Percentiles rank a stretch among this genome's conserved stretches.
These are phyloP conservation scores for Sclerotinia subarctica DNA, from an alignment of 2,329 filamentous ascomycete genomes.

Conservation along the genomic window DNA sequence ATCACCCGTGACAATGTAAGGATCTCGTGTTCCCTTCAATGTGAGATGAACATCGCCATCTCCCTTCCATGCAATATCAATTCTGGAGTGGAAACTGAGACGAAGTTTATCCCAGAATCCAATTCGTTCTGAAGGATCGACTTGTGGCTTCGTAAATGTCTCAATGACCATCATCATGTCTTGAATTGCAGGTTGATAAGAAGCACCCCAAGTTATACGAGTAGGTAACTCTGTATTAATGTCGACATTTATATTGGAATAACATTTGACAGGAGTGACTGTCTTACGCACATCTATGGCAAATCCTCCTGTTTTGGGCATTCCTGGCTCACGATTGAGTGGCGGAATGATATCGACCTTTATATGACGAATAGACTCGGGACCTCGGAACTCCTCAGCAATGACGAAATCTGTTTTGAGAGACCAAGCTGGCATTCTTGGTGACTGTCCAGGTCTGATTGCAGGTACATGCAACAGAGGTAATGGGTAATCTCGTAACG, in stretches of 20 bases:
- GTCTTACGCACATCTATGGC: constrained; percentile 84
- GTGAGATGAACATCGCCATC: constrained; percentile 94
- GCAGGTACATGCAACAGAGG: constrained; percentile 87
- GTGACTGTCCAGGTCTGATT: constrained; percentile 74
- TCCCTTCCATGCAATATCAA: constrained; percentile 87
- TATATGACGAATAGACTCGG: constrained; percentile 75
- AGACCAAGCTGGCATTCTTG: constrained; percentile 75
- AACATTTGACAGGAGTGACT: constrained; percentile 92
- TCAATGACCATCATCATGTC: constrained; percentile 99
- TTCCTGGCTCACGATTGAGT: constrained; percentile 51
- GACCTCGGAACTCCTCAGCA: constrained; percentile 84
- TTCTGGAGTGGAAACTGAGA: constrained; percentile 86
- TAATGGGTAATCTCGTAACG: constrained; percentile 87
- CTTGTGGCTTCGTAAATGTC: constrained; percentile 91
- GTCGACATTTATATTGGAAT: constrained; percentile 85
- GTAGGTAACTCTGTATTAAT: constrained; percentile 93
- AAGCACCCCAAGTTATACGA: constrained; percentile 93
- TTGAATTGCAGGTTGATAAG: constrained; percentile 95
- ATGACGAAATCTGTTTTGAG: constrained; percentile 91
- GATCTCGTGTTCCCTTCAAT: constrained; percentile 87
- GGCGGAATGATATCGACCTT: constrained; percentile 81
- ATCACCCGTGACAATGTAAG: constrained; percentile 87
- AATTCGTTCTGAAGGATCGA: constrained; percentile 88
- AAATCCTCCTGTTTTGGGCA: constrained; percentile 62
- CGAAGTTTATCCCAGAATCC: constrained; percentile 99